Evolutionary conservation across 495 filamentous ascomycete genomes (phyloP), one percentile per base, ranked within the genome.

Genomic region (Penicillium fimorum): DNA sequence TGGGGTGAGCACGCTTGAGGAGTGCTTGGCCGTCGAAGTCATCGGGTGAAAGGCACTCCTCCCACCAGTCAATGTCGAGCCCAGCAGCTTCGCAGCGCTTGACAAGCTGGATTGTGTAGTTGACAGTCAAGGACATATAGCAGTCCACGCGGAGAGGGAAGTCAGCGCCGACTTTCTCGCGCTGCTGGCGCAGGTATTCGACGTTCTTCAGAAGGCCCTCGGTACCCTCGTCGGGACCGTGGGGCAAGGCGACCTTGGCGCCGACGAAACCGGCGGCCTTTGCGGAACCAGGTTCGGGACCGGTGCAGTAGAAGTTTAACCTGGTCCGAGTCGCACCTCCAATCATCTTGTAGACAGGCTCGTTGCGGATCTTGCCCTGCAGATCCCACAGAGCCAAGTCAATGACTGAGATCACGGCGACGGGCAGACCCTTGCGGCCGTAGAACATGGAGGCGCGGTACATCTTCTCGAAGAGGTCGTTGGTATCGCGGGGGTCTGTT

Each of bases 381-480:
- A 96, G 76, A 77, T 96, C 92, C 92, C 92, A 96, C 29, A 96
- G 76, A 2, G 92, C 92, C 47, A 96, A 76, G 62, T 96, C 92
- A 63, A 96, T 92, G 57, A 95, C 92, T 0, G 90, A 94, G 68
- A 96, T 96, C 64, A 92, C 88, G 33, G 92, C 92, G 12, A 92
- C 83, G 3, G 92, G 87, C 24, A 96, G 81, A 18, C 92, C 92
- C 71, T 96, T 96, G 55, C 92, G 85, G 46, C 92, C 92, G 67
- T 96, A 96, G 80, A 95, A 96, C 87, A 95, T 93, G 37, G 90
- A 92, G 11, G 82, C 90, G 32, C 91, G 86, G 76, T 96, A 96
- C 92, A 96, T 96, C 71, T 94, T 90, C 71, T 96, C 92, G 70
- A 94, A 96, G 5, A 96, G 77, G 58, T 87, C 80, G 68, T 93